A percentile compares a stretch with the other conserved stretches of the same genome.
Evolutionary conservation across 2,329 filamentous ascomycete genomes (phyloP).

Genomic region (Monilinia polystroma): DNA sequence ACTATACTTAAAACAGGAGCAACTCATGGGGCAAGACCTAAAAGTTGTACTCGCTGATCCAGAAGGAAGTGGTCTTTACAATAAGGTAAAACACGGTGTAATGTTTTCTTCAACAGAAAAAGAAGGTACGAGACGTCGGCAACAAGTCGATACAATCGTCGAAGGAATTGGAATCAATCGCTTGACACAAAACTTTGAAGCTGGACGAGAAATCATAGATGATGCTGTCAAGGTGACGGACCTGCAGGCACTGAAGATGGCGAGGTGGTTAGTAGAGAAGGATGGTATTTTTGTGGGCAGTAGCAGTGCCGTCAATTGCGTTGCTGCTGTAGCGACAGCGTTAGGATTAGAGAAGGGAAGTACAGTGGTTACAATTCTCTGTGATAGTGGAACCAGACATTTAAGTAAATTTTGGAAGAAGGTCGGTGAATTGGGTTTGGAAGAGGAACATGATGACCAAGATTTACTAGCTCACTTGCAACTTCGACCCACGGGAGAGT

Average conservation of each 20-base stretch:
- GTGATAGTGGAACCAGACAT: constrained; percentile 79
- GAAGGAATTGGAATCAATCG: constrained; percentile 96
- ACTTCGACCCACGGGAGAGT: background rate
- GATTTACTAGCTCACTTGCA: constrained; percentile 46
- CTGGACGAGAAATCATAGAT: constrained; percentile 80
- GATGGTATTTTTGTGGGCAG: constrained; percentile 94
- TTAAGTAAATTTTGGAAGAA: constrained; percentile 82
- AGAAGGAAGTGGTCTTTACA: constrained; percentile 89
- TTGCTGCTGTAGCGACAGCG: constrained; percentile 70
- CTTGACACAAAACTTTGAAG: constrained; percentile 90
- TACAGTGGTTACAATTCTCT: constrained; percentile 77
- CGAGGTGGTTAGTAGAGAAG: constrained; percentile 91
- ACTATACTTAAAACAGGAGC: constrained; percentile 71
- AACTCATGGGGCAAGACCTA: constrained; percentile 43
- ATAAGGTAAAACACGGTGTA: constrained; percentile 87
- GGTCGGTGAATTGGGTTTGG: constrained; percentile 66
- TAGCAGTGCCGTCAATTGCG: constrained; percentile 95
- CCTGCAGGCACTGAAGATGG: constrained; percentile 87
- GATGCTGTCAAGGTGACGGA: constrained; percentile 89
- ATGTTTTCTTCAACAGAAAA: constrained; percentile 90
- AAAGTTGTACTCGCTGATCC: constrained; percentile 86
- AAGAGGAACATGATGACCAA: constrained; percentile 53
- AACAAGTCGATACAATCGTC: constrained; percentile 93
- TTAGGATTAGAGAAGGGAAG: constrained; percentile 59
- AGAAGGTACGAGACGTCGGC: constrained; percentile 83